These are phyloP conservation scores for Luffa aegyptiaca DNA, from an alignment of 306 rosid genomes.

Conservation along the genomic window DNA sequence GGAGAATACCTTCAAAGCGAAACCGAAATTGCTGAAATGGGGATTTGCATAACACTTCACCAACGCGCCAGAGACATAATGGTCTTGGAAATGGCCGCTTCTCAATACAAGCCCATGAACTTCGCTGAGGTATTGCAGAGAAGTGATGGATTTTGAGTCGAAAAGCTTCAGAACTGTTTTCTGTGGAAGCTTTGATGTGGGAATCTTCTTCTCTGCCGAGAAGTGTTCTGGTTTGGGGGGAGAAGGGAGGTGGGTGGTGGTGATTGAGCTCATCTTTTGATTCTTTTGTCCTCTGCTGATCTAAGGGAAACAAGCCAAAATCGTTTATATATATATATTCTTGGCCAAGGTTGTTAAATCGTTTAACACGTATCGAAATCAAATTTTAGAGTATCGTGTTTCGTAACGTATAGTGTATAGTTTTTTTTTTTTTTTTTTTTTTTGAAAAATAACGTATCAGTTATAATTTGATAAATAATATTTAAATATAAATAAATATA, in stretches of 20 bases:
- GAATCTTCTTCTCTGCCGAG: slow-evolving; percentile 11
- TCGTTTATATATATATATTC: not conserved
- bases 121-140: slow-evolving; percentile 34
- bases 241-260: slow-evolving; percentile 26
- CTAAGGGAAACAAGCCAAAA: not conserved
- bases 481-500: too few relatives aligned
- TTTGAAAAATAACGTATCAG: too few relatives aligned
- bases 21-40: slow-evolving; percentile 21
- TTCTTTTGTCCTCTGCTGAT: not conserved
- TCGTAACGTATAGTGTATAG: too few relatives aligned
- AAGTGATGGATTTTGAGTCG: slow-evolving; percentile 29
- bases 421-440: too few relatives aligned
- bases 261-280: slow-evolving; percentile 31
- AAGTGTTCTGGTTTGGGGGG: slow-evolving; percentile 7
- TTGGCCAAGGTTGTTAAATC: too few relatives aligned
- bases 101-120: slow-evolving; percentile 33
- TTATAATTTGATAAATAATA: too few relatives aligned
- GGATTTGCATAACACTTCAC: slow-evolving; percentile 31
- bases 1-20: slow-evolving; percentile 38
- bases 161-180: slow-evolving; percentile 36
- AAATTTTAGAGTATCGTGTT: too few relatives aligned
- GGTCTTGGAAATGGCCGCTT: slow-evolving; percentile 46
- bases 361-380: too few relatives aligned
- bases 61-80: slow-evolving; percentile 42
- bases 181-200: slow-evolving; percentile 33